Conservation (phyloP, 179 eudicot genomes). For the Corrigiola litoralis region DNA sequence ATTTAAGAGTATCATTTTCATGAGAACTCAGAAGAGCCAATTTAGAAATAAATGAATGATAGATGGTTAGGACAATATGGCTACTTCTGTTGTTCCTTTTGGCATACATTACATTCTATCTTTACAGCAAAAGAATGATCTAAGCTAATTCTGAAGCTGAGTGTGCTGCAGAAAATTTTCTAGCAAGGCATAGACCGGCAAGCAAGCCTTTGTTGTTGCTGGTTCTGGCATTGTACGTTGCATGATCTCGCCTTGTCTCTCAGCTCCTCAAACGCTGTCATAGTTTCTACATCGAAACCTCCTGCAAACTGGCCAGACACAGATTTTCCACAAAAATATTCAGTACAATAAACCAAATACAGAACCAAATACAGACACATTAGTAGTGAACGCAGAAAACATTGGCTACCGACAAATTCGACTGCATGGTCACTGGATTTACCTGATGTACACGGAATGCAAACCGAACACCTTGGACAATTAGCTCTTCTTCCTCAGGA, state of each 20-base stretch:
- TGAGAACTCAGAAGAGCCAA: neutral
- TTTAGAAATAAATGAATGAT: no score
- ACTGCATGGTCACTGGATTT: neutral
- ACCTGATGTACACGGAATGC: slow-evolving; percentile 99
- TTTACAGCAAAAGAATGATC: slow-evolving; percentile 26
- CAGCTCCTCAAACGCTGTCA: slow-evolving; percentile 46
- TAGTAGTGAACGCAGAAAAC: neutral
- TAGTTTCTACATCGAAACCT: slow-evolving; percentile 43
- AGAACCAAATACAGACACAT: neutral
- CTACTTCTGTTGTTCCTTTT: neutral
- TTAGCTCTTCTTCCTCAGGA: slow-evolving; percentile 93
- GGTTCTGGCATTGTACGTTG: slow-evolving; percentile 24
- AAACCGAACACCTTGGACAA: slow-evolving; percentile 87
- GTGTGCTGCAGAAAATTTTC: slow-evolving; percentile 20
- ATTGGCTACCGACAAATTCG: neutral
- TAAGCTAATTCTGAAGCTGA: slow-evolving; percentile 24
- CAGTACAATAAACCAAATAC: neutral
- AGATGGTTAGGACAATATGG: slow-evolving; percentile 10
- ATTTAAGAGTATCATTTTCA: no score
- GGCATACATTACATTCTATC: slow-evolving; percentile 9
- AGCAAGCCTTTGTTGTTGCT: slow-evolving; percentile 23
- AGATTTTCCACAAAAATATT: neutral
- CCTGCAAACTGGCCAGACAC: slow-evolving; percentile 36
- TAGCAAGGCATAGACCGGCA: slow-evolving; percentile 31
- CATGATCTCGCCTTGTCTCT: slow-evolving; percentile 36